phyloP scores from a whole-genome alignment of 345 rosid species.

The Citrus glauca region DNA sequence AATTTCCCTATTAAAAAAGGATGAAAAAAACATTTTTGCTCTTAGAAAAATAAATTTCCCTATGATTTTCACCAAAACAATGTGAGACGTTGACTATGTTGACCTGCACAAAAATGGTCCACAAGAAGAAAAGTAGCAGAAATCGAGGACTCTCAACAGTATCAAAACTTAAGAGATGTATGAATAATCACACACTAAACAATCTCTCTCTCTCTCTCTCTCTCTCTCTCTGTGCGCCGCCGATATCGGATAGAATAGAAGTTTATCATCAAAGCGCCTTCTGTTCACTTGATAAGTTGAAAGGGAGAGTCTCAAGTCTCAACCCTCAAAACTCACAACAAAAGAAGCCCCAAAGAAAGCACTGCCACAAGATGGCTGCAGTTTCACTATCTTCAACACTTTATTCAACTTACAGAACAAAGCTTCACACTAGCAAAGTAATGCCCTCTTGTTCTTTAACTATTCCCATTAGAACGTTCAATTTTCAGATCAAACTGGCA shows the following conservation, averaged over 20 bases:
- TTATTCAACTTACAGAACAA: conserved; percentile 12
- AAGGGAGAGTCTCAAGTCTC: too few relatives aligned
- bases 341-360: not conserved
- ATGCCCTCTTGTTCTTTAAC: conserved; percentile 20
- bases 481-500: conserved; percentile 24
- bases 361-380: conserved; percentile 37
- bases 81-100: not conserved
- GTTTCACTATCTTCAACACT: conserved; percentile 39
- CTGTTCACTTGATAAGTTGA: not conserved
- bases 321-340: not conserved
- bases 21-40: too few relatives aligned
- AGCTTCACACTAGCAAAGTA: conserved; percentile 5
- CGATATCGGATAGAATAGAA: too few relatives aligned
- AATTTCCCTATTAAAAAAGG: too few relatives aligned
- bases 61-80: not conserved
- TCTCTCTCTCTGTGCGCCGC: too few relatives aligned
- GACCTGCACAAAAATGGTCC: not conserved
- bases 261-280: not conserved
- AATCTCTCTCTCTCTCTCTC: not conserved
- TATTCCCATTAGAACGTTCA: conserved; percentile 24
- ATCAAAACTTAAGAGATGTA: not conserved
- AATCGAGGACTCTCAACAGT: not conserved
- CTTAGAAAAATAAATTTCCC: too few relatives aligned
- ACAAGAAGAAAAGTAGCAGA: not conserved
- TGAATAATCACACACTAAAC: not conserved